These are phyloP conservation scores for Clavariopsis aquatica DNA, from an alignment of 495 filamentous ascomycete species.

Conservation along the genomic window DNA sequence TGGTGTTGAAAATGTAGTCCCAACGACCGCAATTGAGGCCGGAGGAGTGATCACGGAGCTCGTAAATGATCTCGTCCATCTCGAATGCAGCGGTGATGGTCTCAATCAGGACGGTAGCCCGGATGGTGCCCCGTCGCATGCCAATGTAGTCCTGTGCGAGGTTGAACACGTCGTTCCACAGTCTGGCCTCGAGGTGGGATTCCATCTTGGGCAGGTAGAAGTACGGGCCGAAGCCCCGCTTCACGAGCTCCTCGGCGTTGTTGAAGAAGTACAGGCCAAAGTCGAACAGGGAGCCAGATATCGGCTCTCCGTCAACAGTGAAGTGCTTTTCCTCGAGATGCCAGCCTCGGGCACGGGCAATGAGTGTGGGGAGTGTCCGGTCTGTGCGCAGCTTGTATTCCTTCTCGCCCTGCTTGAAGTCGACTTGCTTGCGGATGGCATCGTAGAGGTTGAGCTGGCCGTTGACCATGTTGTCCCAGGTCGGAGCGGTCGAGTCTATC, in stretches of 20 bases:
- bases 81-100: slow-evolving; percentile 99
- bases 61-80: slow-evolving; percentile 99
- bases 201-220: slow-evolving; percentile 99
- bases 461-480: slow-evolving; percentile 99
- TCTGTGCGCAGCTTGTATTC: slow-evolving; percentile 97
- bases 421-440: slow-evolving; percentile 88
- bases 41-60: slow-evolving; percentile 93
- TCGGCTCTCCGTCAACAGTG: slow-evolving; percentile 91
- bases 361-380: slow-evolving; percentile 66
- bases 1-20: slow-evolving; percentile 99
- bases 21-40: slow-evolving; percentile 98
- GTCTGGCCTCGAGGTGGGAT: slow-evolving; percentile 90
- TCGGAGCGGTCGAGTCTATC: slow-evolving; percentile 90
- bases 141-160: slow-evolving; percentile 89
- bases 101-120: slow-evolving; percentile 95
- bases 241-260: slow-evolving; percentile 87
- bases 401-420: slow-evolving; percentile 94
- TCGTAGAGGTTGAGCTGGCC: slow-evolving; percentile 99
- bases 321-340: slow-evolving; percentile 98
- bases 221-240: slow-evolving; percentile 85
- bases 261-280: slow-evolving; percentile 99
- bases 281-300: slow-evolving; percentile 91
- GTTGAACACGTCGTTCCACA: slow-evolving; percentile 99
- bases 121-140: slow-evolving; percentile 87
- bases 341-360: slow-evolving; percentile 62